These are phyloP conservation scores for Candida corydali DNA, from an alignment of 805 yeast genomes.

Conservation along the genomic window DNA sequence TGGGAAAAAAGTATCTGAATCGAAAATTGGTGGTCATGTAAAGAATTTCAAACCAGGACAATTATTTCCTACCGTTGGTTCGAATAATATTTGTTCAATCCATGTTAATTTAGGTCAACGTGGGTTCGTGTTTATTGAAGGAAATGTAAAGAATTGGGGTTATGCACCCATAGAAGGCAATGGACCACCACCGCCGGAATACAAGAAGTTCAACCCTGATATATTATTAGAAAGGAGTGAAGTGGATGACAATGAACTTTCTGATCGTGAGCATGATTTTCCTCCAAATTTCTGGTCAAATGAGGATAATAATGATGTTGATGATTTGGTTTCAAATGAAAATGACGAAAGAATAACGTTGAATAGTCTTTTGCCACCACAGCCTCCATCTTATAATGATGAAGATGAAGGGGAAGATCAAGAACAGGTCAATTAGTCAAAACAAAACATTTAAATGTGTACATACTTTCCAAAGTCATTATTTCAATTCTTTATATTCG, in stretches of 20 bases:
- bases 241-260: constrained; percentile 47
- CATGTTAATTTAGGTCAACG: constrained; percentile 86
- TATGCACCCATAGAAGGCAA: constrained; percentile 86
- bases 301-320: constrained; percentile 1
- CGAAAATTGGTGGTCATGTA: constrained; percentile 74
- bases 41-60: constrained; percentile 64
- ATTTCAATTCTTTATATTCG: too few relatives aligned
- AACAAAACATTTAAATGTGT: too few relatives aligned
- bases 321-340: constrained; percentile 14
- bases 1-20: constrained; percentile 83
- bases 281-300: constrained; percentile 53
- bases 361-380: constrained; percentile 30
- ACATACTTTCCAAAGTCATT: too few relatives aligned
- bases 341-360: constrained; percentile 40
- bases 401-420: not conserved
- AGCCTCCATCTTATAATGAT: constrained; percentile 31
- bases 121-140: constrained; percentile 89
- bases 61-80: constrained; percentile 85
- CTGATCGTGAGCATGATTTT: constrained; percentile 44
- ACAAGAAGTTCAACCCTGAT: constrained; percentile 75
- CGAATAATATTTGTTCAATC: constrained; percentile 75
- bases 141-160: constrained; percentile 93
- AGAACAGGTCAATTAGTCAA: too few relatives aligned
- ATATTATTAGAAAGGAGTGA: constrained; percentile 67
- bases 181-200: constrained; percentile 92